Base-by-base conservation (phyloP, 129 eudicot species). In the Helichrysum umbraculigerum region DNA sequence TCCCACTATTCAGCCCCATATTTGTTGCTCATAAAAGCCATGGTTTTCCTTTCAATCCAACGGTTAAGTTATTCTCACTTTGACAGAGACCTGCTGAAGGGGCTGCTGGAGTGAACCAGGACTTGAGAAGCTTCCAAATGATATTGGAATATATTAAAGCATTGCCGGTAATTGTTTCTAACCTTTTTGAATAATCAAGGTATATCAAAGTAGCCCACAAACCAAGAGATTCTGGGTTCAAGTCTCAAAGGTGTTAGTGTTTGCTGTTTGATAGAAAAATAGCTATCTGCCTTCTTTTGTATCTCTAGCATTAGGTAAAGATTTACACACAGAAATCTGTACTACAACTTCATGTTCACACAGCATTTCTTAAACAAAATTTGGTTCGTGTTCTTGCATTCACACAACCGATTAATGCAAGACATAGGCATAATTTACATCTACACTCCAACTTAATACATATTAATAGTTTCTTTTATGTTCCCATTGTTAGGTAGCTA, bases 81-180 rank as follows among this genome's bases (percentile, higher is more conserved):
- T 62, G 77, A 76, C 88, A 93, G 98, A 90, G 90, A 81, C 76
- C 91, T 16, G 50, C 71, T 78, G 98, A 93, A 47, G 97, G 88
- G 57, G 80, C 87, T 77, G 76, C 68, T 41, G 87, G 91, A 62
- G 74, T 62, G 42, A 91, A 85, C 41, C 97, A 94, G 79, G 98
- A 94, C 81, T 74, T 89, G 83, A 88, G 98, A 89, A 90, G 93
- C 89, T 94, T 94, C 78, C 81, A 91, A 77, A 73, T 94, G 76
- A 87, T 88, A 79, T 63, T 94, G 82, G 98, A 91, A 77, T 94
- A 94, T 77, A 87, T 94, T 67, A 94, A 94, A 87, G 98, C 98
- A 82, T 83, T 91, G 86, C 98, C 98, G 16, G 97, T 91, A 85
- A 84, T 91, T 85, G 50, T 33, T 68, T 6, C 65, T 21, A 32